These are phyloP conservation scores for Isoetes taiwanensis DNA, from an alignment of 75 land plant species.

Conservation along the genomic window DNA sequence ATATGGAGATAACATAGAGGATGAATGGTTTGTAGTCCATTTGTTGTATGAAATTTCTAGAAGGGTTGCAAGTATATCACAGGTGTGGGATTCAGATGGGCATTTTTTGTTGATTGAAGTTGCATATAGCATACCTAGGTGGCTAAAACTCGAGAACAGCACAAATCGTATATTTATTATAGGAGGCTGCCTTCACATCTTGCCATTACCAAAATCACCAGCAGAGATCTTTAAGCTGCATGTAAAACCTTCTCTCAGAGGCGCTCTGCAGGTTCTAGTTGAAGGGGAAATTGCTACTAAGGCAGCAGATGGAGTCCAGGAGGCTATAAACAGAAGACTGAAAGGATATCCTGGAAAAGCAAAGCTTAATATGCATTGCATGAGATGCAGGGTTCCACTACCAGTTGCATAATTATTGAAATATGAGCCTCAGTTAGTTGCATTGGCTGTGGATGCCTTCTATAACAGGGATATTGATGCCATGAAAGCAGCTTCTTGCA, in stretches of 20 bases:
- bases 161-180: conserved; percentile 59
- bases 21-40: conserved; percentile 93
- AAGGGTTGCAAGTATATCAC: conserved; percentile 29
- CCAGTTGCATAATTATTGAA: conserved; percentile 64
- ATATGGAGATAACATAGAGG: conserved; percentile 81
- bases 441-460: conserved; percentile 77
- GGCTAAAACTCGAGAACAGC: conserved; percentile 71
- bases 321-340: conserved; percentile 26
- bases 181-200: conserved; percentile 37
- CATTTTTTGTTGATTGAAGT: conserved; percentile 92
- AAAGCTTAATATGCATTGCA: conserved; percentile 43
- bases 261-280: conserved; percentile 20
- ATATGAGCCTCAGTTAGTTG: conserved; percentile 77
- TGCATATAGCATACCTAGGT: conserved; percentile 70
- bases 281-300: conserved; percentile 16
- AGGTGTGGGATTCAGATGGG: conserved; percentile 81
- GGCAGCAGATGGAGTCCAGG: conserved; percentile 45
- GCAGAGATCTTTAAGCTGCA: conserved; percentile 13
- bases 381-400: conserved; percentile 56
- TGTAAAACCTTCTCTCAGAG: conserved; percentile 12
- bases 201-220: conserved; percentile 21
- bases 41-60: conserved; percentile 41
- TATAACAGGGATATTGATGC: conserved; percentile 83
- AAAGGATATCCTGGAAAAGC: conserved; percentile 51
- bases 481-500: conserved; percentile 67